These are phyloP conservation scores for Metschnikowia aberdeeniae DNA, from an alignment of 805 yeast species.

Conservation along the genomic window DNA sequence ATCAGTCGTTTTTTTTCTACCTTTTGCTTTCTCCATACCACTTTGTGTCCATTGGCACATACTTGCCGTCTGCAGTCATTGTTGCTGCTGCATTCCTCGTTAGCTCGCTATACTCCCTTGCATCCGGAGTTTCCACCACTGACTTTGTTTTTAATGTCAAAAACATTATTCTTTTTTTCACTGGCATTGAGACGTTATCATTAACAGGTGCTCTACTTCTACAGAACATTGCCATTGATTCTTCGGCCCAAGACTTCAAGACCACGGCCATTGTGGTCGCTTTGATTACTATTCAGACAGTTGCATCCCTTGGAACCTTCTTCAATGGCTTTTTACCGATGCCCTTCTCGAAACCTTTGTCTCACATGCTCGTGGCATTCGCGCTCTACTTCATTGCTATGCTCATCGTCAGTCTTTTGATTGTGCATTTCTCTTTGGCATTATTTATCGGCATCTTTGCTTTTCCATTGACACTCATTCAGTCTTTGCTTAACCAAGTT, in stretches of 20 bases:
- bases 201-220: slow-evolving; percentile 22
- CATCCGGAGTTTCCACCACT: slow-evolving; percentile 36
- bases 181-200: slow-evolving; percentile 25
- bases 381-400: slow-evolving; percentile 57
- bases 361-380: slow-evolving; percentile 39
- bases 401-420: slow-evolving; percentile 66
- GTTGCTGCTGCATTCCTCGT: slow-evolving; percentile 66
- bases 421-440: slow-evolving; percentile 82
- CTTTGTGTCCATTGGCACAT: slow-evolving; percentile 92
- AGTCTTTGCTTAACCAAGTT: slow-evolving; percentile 25
- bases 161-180: slow-evolving; percentile 24
- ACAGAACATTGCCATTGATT: slow-evolving; percentile 21
- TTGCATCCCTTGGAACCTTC: slow-evolving; percentile 3
- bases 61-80: slow-evolving; percentile 79
- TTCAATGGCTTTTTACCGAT: background rate
- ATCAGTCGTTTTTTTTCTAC: slow-evolving; percentile 94
- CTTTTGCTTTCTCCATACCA: slow-evolving; percentile 68
- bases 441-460: slow-evolving; percentile 64
- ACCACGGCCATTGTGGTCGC: background rate
- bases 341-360: slow-evolving; percentile 19
- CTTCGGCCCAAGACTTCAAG: background rate
- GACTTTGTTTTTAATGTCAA: slow-evolving; percentile 22
- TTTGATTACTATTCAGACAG: slow-evolving; percentile 4
- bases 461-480: slow-evolving; percentile 68
- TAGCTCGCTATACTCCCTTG: slow-evolving; percentile 55